Base-by-base conservation (phyloP, 331 rosid species). In the Erythrophleum ivorense region DNA sequence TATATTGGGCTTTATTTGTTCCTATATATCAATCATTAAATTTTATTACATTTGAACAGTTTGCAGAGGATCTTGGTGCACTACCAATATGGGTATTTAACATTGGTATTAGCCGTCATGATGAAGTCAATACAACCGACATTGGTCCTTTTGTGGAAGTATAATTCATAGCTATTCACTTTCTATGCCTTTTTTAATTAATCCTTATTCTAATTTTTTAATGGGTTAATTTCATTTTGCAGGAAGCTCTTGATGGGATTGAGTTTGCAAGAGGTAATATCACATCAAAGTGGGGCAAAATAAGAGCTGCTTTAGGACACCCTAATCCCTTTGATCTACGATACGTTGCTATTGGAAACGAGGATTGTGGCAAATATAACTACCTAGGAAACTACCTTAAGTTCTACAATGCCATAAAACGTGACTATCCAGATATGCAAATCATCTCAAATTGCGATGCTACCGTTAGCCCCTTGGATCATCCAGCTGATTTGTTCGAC, bases 51-150 rank as follows among this genome's bases (percentile, higher is more conserved):
- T 68, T 52, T 29, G 53, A 41, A 80, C 88, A 91, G 95, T 90
- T 91, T 38, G 81, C 92, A 91, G 94, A 95, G 84, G 98, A 95
- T 76, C 91, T 95, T 80, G 91, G 78, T 54, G 55, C 98, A 48
- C 18, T 58, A 55, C 98, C 98, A 76, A 81, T 95, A 65, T 95
- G 98, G 98, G 98, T 95, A 18, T 88, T 91, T 83, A 95, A 95
- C 67, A 84, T 78, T 72, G 96, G 96, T 88, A 87, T 68, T 46
- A 68, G 83, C 14, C 62, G 16, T 31, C 24, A 49, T 0, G 83
- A 81, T 2, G 40, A 55, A 57, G 52, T 77, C 29, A 13, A 77
- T 57, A 77, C 83, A 2, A 34, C 83, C 3, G 53, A 29, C 7
- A 57, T 85, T 4, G 10, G 18, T 15, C 85, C 83, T 2, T 85